Percentiles rank a stretch among this genome's conserved stretches.
These are phyloP conservation scores for Xylariales sp. DNA, from an alignment of 2,329 filamentous ascomycete genomes.

Conservation along the genomic window DNA sequence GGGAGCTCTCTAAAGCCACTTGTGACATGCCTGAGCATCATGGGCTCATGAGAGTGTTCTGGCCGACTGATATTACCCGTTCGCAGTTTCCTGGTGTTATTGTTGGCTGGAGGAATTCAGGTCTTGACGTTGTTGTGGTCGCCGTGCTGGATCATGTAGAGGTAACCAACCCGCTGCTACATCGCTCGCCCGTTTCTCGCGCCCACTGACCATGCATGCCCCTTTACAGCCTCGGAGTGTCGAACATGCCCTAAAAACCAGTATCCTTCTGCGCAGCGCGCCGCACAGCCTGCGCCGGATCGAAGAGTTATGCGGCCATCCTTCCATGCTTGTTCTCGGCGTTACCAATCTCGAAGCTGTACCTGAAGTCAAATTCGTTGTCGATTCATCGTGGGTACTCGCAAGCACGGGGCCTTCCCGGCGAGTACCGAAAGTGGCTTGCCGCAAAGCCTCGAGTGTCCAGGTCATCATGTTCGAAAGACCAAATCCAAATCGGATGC, in stretches of 20 bases:
- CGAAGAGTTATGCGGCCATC: slow-evolving; percentile 77
- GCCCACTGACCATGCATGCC: background rate
- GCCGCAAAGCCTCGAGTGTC: slow-evolving; percentile 65
- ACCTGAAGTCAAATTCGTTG: slow-evolving; percentile 36
- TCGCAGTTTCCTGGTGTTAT: slow-evolving; percentile 76
- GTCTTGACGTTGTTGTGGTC: slow-evolving; percentile 84
- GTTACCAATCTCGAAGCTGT: slow-evolving; percentile 62
- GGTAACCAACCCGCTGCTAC: slow-evolving; percentile 44
- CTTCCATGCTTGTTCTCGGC: slow-evolving; percentile 81
- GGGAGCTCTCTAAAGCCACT: slow-evolving; percentile 24
- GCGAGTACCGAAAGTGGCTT: slow-evolving; percentile 68
- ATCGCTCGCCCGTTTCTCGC: background rate
- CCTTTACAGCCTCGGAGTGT: slow-evolving; percentile 65
- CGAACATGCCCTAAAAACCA: slow-evolving; percentile 79
- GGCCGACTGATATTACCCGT: slow-evolving; percentile 80
- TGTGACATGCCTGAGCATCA: slow-evolving; percentile 67
- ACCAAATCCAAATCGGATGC: slow-evolving; percentile 83
- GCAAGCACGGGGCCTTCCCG: slow-evolving; percentile 47
- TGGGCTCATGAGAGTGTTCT: slow-evolving; percentile 97
- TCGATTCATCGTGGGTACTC: slow-evolving; percentile 68
- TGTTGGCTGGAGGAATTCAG: slow-evolving; percentile 93
- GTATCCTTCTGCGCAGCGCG: slow-evolving; percentile 77
- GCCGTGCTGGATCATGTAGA: slow-evolving; percentile 88
- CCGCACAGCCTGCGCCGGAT: slow-evolving; percentile 76
- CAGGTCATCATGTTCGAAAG: slow-evolving; percentile 89